A percentile compares a stretch with the other conserved stretches of the same genome.
phyloP scores from a whole-genome alignment of 148 eudicot genomes.

The Chenopodium quinoa region DNA sequence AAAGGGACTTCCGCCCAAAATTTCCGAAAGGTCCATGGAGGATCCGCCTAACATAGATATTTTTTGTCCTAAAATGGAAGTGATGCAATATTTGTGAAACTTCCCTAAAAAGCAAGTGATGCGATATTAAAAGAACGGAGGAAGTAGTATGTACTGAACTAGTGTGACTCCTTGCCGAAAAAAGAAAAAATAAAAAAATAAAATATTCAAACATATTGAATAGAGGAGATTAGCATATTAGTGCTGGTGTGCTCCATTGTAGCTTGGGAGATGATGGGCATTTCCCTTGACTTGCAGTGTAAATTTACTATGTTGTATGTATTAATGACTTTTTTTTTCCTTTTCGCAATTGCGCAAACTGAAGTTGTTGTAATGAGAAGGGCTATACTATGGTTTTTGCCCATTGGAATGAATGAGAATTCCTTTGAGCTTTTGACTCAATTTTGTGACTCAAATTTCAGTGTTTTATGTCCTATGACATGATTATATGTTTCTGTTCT shows the following conservation, averaged over 20 bases:
- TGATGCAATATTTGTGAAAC: no score
- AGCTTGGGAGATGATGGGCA: constrained; percentile 33
- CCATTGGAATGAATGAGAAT: constrained; percentile 20
- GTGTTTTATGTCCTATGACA: background rate
- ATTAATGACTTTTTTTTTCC: constrained; percentile 25
- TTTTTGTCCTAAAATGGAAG: no score
- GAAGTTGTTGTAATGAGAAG: constrained; percentile 6
- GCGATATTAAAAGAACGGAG: no score
- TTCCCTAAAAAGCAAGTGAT: no score
- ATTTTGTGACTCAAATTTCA: background rate
- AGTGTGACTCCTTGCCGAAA: constrained; percentile 27
- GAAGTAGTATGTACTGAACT: constrained; percentile 13
- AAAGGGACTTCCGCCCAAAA: no score
- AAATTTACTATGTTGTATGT: constrained; percentile 33
- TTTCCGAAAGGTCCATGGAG: no score
- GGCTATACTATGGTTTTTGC: constrained; percentile 5
- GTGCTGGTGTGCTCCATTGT: constrained; percentile 29
- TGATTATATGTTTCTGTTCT: background rate
- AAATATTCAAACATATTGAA: constrained; percentile 8
- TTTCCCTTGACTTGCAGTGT: constrained; percentile 31
- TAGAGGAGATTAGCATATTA: constrained; percentile 2
- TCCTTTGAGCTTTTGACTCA: background rate
- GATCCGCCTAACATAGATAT: no score
- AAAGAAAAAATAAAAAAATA: constrained; percentile 9
- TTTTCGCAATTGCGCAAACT: background rate